These are phyloP conservation scores for Aspergillus conjunctus DNA, from an alignment of 495 filamentous ascomycete genomes.

Conservation along the genomic window DNA sequence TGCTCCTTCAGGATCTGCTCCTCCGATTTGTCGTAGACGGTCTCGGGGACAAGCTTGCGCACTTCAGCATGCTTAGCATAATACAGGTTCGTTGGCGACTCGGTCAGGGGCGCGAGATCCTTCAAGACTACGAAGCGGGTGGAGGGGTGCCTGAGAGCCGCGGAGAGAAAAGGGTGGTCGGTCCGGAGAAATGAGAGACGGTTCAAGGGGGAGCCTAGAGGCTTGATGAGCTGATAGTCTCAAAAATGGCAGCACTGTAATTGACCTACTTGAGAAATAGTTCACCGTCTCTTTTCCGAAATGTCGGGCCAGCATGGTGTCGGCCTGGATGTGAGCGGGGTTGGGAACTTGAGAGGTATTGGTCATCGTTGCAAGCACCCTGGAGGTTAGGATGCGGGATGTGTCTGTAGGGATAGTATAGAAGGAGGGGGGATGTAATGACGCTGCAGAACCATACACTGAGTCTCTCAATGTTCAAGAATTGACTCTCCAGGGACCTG, in stretches of 20 bases:
- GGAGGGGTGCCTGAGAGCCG: slow-evolving; percentile 70
- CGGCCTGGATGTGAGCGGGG: slow-evolving; percentile 63
- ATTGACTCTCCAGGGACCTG: too few species aligned
- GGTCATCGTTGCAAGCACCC: slow-evolving; percentile 28
- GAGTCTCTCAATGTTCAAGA: too few species aligned
- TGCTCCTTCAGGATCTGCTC: slow-evolving; percentile 70
- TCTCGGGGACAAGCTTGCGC: slow-evolving; percentile 65
- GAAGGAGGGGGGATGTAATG: too few species aligned
- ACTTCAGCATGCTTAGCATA: slow-evolving; percentile 67
- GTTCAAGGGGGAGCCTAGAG: slow-evolving; percentile 68
- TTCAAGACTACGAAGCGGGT: slow-evolving; percentile 77
- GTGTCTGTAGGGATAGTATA: too few species aligned
- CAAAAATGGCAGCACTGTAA: slow-evolving; percentile 2
- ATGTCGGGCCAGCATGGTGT: slow-evolving; percentile 82
- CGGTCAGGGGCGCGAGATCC: slow-evolving; percentile 73
- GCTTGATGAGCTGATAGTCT: slow-evolving; percentile 14
- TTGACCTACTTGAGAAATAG: slow-evolving; percentile 79
- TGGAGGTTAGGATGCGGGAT: not conserved
- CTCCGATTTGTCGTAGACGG: slow-evolving; percentile 72
- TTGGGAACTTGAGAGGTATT: slow-evolving; percentile 47
- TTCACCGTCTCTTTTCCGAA: slow-evolving; percentile 92
- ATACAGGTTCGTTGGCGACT: slow-evolving; percentile 56
- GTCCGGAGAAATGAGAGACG: slow-evolving; percentile 83
- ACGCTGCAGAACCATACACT: too few species aligned
- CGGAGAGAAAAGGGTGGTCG: slow-evolving; percentile 76